phyloP scores from a whole-genome alignment of 164 flowering plant species.

The grape (Vitis vinifera) region ASM3070453v1 NC_081823.1:50001-50500 shows the following conservation, averaged over 20 bases:
- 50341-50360: too few species aligned
- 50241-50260: slow-evolving; percentile 77
- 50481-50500: too few species aligned
- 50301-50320: slow-evolving; percentile 22
- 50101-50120: slow-evolving; percentile 38
- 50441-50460: too few species aligned
- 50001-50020: slow-evolving; percentile 57
- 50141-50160: slow-evolving; percentile 24
- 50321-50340: slow-evolving; percentile 10
- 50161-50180: slow-evolving; percentile 53
- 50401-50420: too few species aligned
- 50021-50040: slow-evolving; percentile 84
- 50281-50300: slow-evolving; percentile 14
- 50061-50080: slow-evolving; percentile 70
- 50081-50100: slow-evolving; percentile 67
- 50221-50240: slow-evolving; percentile 75
- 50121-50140: slow-evolving; percentile 17
- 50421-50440: too few species aligned
- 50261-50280: slow-evolving; percentile 58
- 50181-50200: slow-evolving; percentile 47
- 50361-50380: too few species aligned
- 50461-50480: too few species aligned
- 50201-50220: slow-evolving; percentile 36
- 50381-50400: too few species aligned
- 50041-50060: slow-evolving; percentile 63